Evolutionary conservation across 2,329 filamentous ascomycete genomes (phyloP).

Genomic region (Neofusicoccum parvum): DNA sequence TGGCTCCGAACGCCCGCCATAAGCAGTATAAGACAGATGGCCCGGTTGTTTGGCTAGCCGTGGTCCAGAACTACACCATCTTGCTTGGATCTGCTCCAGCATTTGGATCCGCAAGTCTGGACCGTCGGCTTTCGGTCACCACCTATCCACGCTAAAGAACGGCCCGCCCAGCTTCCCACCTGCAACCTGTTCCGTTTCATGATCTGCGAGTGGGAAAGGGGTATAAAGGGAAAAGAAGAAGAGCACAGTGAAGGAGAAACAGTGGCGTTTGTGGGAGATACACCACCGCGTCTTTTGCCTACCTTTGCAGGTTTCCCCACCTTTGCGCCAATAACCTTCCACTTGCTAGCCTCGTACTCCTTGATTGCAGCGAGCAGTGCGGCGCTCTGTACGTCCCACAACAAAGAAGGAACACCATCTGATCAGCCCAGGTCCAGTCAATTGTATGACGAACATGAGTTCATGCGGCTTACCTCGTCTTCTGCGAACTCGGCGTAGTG

Average conservation of each 20-base stretch:
- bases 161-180: neutral
- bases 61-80: neutral
- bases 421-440: conserved; percentile 14
- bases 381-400: conserved; percentile 54
- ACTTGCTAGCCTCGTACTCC: conserved; percentile 98
- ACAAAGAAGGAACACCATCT: neutral
- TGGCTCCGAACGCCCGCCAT: neutral
- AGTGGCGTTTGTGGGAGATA: conserved; percentile 2
- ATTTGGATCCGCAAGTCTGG: neutral
- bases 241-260: neutral
- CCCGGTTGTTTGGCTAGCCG: neutral
- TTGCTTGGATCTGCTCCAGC: neutral
- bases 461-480: conserved; percentile 72
- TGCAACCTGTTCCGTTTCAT: conserved; percentile 4
- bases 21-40: conserved; percentile 7
- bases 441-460: conserved; percentile 18
- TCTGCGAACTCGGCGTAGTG: conserved; percentile 98
- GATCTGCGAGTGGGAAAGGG: neutral
- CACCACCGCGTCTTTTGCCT: conserved; percentile 29
- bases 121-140: neutral
- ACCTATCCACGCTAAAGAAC: neutral
- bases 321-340: conserved; percentile 96
- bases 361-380: conserved; percentile 91
- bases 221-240: neutral
- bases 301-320: conserved; percentile 98